These are phyloP conservation scores for Colletotrichum navitas DNA, from an alignment of 2,329 filamentous ascomycete species.

Conservation along the genomic window DNA sequence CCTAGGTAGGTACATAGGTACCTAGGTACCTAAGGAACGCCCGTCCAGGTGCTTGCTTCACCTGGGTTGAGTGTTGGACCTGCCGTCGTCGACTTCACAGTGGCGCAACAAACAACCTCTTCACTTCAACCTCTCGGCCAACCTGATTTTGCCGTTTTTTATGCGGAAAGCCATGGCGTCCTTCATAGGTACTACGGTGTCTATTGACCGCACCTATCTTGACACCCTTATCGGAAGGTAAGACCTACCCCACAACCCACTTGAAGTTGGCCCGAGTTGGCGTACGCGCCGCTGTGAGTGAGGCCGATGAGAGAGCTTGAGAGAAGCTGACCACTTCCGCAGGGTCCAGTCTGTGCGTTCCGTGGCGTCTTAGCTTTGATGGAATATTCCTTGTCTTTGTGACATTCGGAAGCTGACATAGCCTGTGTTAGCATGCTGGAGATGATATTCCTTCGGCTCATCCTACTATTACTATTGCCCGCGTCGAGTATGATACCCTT, in stretches of 20 bases:
- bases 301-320: background rate
- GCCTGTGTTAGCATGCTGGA: conserved; percentile 41
- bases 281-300: background rate
- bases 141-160: conserved; percentile 3
- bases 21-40: background rate
- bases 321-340: conserved; percentile 18
- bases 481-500: conserved; percentile 71
- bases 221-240: conserved; percentile 73
- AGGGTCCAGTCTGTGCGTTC: conserved; percentile 50
- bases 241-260: conserved; percentile 45
- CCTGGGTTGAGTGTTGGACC: background rate
- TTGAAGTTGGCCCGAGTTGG: background rate
- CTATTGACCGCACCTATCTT: conserved; percentile 71
- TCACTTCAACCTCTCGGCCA: background rate
- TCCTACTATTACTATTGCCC: conserved; percentile 66
- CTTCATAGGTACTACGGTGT: conserved; percentile 35
- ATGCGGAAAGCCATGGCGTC: conserved; percentile 46
- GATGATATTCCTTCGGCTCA: conserved; percentile 41
- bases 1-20: background rate
- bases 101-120: conserved; percentile 13
- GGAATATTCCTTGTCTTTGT: background rate
- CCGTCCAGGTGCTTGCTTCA: conserved; percentile 8
- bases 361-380: background rate
- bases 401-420: conserved; percentile 4
- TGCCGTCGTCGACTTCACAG: conserved; percentile 3